Evolutionary conservation across 371 early-diverging fungal species (phyloP).

Genomic region (Haplosporangium sp.): DNA sequence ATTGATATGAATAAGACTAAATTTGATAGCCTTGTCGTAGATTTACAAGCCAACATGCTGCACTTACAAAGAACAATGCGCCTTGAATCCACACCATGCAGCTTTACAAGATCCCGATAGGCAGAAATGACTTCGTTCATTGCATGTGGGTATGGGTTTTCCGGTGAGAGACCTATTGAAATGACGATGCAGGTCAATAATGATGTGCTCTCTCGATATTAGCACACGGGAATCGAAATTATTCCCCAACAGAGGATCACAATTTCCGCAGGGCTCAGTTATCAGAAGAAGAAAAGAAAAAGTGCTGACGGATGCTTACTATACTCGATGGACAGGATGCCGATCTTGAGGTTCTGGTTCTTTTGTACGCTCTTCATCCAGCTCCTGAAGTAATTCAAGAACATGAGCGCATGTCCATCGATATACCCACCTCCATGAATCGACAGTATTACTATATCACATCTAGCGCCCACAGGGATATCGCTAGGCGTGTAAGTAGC

Average conservation of each 20-base stretch:
- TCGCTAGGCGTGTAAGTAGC: neutral
- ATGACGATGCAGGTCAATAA: too few relatives aligned
- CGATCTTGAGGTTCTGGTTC: conserved; percentile 58
- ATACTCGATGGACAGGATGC: conserved; percentile 66
- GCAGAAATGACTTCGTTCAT: conserved; percentile 58
- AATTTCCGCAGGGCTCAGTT: neutral
- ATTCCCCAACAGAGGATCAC: neutral
- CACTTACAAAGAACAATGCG: conserved; percentile 37
- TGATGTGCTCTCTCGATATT: too few relatives aligned
- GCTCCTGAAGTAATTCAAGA: conserved; percentile 18
- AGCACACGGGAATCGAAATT: neutral
- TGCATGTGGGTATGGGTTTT: conserved; percentile 60
- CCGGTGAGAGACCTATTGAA: conserved; percentile 40
- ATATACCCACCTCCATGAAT: conserved; percentile 49
- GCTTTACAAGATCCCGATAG: conserved; percentile 57
- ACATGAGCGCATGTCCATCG: conserved; percentile 37
- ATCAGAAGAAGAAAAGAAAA: neutral
- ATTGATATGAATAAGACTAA: neutral
- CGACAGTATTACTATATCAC: conserved; percentile 34
- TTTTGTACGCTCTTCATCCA: conserved; percentile 59
- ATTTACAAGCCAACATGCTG: neutral
- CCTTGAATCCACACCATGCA: conserved; percentile 20
- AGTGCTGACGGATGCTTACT: conserved; percentile 39
- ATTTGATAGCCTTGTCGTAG: neutral
- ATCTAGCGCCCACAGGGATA: conserved; percentile 24